These are phyloP conservation scores for Fusarium beomiforme DNA, from an alignment of 2,329 filamentous ascomycete genomes.

Conservation along the genomic window DNA sequence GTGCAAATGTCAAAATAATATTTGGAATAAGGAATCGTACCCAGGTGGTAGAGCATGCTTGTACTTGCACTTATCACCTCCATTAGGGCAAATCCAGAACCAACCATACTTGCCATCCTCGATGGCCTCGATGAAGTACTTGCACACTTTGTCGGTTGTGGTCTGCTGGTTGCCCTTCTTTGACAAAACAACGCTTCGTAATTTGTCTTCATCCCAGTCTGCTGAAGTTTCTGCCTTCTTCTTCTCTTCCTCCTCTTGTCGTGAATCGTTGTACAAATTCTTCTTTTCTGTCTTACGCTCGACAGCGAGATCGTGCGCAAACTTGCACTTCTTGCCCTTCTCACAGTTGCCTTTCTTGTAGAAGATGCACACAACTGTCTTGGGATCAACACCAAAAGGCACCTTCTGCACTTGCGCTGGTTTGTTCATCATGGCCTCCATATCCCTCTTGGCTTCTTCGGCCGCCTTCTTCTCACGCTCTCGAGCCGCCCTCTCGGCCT, in stretches of 20 bases:
- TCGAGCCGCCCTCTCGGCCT: slow-evolving; percentile 71
- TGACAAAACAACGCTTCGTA: slow-evolving; percentile 87
- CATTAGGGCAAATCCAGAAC: slow-evolving; percentile 99
- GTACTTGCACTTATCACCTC: slow-evolving; percentile 98
- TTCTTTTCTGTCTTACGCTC: slow-evolving; percentile 94
- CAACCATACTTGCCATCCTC: slow-evolving; percentile 99
- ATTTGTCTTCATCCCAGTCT: slow-evolving; percentile 97
- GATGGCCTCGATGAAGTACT: slow-evolving; percentile 95
- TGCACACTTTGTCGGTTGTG: slow-evolving; percentile 98
- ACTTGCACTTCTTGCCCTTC: slow-evolving; percentile 98
- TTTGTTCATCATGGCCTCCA: slow-evolving; percentile 84
- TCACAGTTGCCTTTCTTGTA: slow-evolving; percentile 98
- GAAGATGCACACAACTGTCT: slow-evolving; percentile 96
- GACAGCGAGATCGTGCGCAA: slow-evolving; percentile 88
- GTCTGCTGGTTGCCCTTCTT: slow-evolving; percentile 98
- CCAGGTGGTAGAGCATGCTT: slow-evolving; percentile 94
- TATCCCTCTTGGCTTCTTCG: slow-evolving; percentile 84
- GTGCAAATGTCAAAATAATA: slow-evolving; percentile 3
- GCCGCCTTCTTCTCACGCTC: slow-evolving; percentile 92
- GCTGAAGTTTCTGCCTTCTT: slow-evolving; percentile 94
- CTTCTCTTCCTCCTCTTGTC: slow-evolving; percentile 74
- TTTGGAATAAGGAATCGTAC: slow-evolving; percentile 62
- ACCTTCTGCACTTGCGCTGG: slow-evolving; percentile 97
- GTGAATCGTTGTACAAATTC: slow-evolving; percentile 86
- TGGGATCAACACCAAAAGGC: slow-evolving; percentile 96